Conservation (phyloP, 768 basidiomycete genomes). For the Xerocomellus amylosporus region DNA sequence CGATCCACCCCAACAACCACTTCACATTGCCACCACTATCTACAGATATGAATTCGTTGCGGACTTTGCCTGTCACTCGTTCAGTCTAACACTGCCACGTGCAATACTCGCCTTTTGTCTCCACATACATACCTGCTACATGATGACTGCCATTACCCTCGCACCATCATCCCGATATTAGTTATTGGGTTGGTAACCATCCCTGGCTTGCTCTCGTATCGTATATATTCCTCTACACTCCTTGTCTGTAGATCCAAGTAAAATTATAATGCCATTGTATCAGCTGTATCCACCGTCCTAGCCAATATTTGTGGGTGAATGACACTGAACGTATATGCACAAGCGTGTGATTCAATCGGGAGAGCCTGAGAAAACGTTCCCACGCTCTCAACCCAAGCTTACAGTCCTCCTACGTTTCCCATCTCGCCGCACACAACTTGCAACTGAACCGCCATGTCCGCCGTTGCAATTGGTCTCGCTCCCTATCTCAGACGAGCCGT, state of each 20-base stretch:
- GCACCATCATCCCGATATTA: neutral
- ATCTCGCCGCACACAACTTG: neutral
- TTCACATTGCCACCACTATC: slow-evolving; percentile 13
- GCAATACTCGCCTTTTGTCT: slow-evolving; percentile 6
- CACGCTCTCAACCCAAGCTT: slow-evolving; percentile 11
- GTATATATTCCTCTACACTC: slow-evolving; percentile 7
- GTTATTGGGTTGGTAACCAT: slow-evolving; percentile 1
- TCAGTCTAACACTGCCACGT: slow-evolving; percentile 3
- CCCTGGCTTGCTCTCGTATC: slow-evolving; percentile 13
- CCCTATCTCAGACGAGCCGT: slow-evolving; percentile 52
- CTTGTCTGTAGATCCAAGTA: neutral
- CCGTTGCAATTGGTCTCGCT: slow-evolving; percentile 56
- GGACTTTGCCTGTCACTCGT: slow-evolving; percentile 10
- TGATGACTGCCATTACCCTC: slow-evolving; percentile 9
- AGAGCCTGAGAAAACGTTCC: slow-evolving; percentile 10
- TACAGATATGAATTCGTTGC: slow-evolving; percentile 12
- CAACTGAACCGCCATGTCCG: slow-evolving; percentile 34
- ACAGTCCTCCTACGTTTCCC: neutral
- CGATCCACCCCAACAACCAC: neutral
- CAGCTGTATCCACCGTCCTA: too few species aligned
- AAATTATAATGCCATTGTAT: neutral
- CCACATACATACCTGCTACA: slow-evolving; percentile 22
- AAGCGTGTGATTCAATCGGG: slow-evolving; percentile 12
- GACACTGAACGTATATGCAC: too few species aligned
- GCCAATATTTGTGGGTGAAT: too few species aligned